Conservation (phyloP, 192 early-diverging fungal genomes). For the Linnemannia schmuckeri region DNA sequence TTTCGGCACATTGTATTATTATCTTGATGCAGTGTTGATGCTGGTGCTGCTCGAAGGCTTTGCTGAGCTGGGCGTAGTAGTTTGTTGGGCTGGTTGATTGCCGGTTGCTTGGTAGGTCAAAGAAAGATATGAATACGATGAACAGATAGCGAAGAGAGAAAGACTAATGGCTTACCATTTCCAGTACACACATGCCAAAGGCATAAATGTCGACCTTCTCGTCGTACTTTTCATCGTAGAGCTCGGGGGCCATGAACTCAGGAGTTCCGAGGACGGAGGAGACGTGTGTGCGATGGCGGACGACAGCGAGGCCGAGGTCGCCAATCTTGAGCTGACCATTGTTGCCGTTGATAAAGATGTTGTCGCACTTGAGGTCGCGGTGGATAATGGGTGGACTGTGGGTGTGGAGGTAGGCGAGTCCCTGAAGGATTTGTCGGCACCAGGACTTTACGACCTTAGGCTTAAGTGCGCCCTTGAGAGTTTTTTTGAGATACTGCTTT, state of each 20-base stretch:
- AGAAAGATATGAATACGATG: slow-evolving; percentile 8
- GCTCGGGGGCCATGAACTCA: slow-evolving; percentile 90
- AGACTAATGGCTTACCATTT: slow-evolving; percentile 52
- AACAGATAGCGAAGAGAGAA: not conserved
- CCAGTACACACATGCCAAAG: slow-evolving; percentile 82
- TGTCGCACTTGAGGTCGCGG: slow-evolving; percentile 74
- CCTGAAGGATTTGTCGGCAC: slow-evolving; percentile 81
- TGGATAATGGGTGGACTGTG: slow-evolving; percentile 85
- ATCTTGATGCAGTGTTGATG: not conserved
- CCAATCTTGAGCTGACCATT: slow-evolving; percentile 89
- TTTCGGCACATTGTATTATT: not conserved
- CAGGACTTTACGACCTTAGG: slow-evolving; percentile 79
- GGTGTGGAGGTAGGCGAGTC: slow-evolving; percentile 79
- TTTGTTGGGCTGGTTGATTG: not conserved
- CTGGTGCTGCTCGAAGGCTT: not conserved
- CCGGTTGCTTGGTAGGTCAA: not conserved
- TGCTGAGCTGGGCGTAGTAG: not conserved
- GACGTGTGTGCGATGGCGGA: slow-evolving; percentile 70
- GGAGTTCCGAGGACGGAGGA: slow-evolving; percentile 79
- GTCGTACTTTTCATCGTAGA: slow-evolving; percentile 87
- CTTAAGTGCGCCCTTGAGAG: slow-evolving; percentile 68
- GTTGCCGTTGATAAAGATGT: slow-evolving; percentile 88
- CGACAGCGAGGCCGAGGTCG: slow-evolving; percentile 78
- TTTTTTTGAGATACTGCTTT: slow-evolving; percentile 76
- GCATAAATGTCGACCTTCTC: slow-evolving; percentile 92